Evolutionary conservation across 306 rosid species (phyloP), one percentile per base, ranked within the genome.

Genomic region (Biancaea sappan): DNA sequence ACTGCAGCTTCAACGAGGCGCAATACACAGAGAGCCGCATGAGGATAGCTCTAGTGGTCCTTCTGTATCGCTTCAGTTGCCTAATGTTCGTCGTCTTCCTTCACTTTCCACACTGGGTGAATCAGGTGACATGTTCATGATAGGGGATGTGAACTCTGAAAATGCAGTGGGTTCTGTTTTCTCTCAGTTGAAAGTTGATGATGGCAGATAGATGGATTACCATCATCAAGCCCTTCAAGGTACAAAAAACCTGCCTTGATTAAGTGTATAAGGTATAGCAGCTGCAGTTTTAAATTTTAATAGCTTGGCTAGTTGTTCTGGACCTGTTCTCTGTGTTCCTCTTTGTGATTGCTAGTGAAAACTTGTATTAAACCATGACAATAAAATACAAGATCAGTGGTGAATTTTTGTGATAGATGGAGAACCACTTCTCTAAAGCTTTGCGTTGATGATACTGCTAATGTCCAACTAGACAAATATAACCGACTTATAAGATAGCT

Each of bases 1-100:
- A 3, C 70, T 84, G 50, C 88, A 80, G 84, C 90, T 88, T 69
- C 87, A 88, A 61, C 85, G 77, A 69, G 79, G 69, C 0, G 35
- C 83, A 46, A 74, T 6, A 50, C 56, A 19, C 2, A 72, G 79
- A 77, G 80, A 77, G 54, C 88, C 84, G 0, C 73, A 86, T 4
- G 87, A 79, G 66, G 88, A 86, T 53, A 85, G 85, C 72, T 78
- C 79, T 4, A 46, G 47, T 31, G 53, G 54, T 46, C 75, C 72
- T 77, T 80, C 86, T 2, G 75, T 44, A 10, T 69, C 60, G 11
- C 53, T 83, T 50, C 18, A 15, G 4, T 43, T 73, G 65, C 71
- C 79, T 31, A 37, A 58, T 43, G 57, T 69, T 32, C 77, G 19
- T 46, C 67, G 37, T 12, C 43, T 82, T 54, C 72, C 78, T 66